Base-by-base conservation (phyloP, 2,329 filamentous ascomycete genomes). In the Drechslerella dactyloides region DNA sequence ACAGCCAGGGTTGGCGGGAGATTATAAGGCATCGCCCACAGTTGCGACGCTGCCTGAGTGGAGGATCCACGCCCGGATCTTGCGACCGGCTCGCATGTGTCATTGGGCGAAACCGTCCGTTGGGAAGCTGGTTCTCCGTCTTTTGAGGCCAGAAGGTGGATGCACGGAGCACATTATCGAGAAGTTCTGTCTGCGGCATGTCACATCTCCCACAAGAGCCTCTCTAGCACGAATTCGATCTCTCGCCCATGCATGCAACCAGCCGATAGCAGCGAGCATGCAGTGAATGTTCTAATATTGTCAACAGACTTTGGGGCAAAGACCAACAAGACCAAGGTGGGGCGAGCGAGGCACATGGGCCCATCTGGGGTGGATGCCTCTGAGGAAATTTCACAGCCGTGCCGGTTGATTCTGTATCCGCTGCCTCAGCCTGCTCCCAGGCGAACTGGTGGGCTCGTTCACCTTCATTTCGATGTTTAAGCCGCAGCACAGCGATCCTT, bases 21-120 rank as follows among this genome's bases (percentile, higher is more conserved):
- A 42, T 42, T 69, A 69, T 69, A 69, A 69, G 52, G 33, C 35
- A 46, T 53, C n/a, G 54, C 40, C 40, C n/a, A 6, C 23, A 40
- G 33, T 42, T 62, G 64, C 65, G 57, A 69, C 53, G 56, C 52
- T n/a, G 52, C 53, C 65, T 46, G 46, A 8, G 40, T 27, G 35
- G 37, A 68, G 30, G 40, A 33, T 24, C 46, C 56, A 50, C 56
- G 33, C 24, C 50, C 63, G 35, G 50, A 68, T 68, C 58, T 53
- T 58, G 56, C 33, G 53, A 68, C 40, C 48, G 54, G 24, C 3
- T 33, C 10, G 24, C 50, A 46, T 40, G 42, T 56, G 19, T 58
- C 42, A 44, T 54, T 33, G 56, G 33, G 23, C 56, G 51, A 42
- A 42, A 42, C 37, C 37, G n/a, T 42, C 37, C 37, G 37, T 15